Conservation (phyloP, 805 yeast genomes). For the Pichia scutulata region DNA sequence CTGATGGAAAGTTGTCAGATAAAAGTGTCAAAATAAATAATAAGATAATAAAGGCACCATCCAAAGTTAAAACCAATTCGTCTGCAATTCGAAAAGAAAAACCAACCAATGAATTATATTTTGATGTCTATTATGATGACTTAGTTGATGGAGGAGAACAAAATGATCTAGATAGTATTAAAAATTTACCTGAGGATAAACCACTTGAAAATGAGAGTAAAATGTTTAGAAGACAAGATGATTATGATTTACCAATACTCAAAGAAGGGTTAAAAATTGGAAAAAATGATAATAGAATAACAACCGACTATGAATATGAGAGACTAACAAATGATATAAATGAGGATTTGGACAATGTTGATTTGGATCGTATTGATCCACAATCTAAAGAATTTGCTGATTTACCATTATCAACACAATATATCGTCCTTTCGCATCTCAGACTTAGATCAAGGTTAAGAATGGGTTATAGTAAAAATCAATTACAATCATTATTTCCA, state of each 20-base stretch:
- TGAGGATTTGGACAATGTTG: slow-evolving; percentile 59
- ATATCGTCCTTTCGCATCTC: slow-evolving; percentile 77
- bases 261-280: slow-evolving; percentile 38
- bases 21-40: background rate
- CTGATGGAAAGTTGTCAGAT: slow-evolving; percentile 22
- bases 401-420: slow-evolving; percentile 81
- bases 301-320: slow-evolving; percentile 65
- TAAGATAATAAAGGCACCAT: background rate
- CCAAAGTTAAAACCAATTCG: background rate
- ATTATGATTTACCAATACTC: slow-evolving; percentile 75
- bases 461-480: slow-evolving; percentile 93
- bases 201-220: slow-evolving; percentile 15
- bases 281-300: slow-evolving; percentile 60
- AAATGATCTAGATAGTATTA: background rate
- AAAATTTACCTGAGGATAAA: background rate
- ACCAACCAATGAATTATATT: slow-evolving; percentile 21
- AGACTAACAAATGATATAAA: slow-evolving; percentile 50
- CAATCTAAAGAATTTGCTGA: slow-evolving; percentile 66
- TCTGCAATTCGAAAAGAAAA: slow-evolving; percentile 5
- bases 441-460: slow-evolving; percentile 80
- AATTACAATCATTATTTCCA: slow-evolving; percentile 73
- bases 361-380: slow-evolving; percentile 73
- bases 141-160: slow-evolving; percentile 20
- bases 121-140: slow-evolving; percentile 32
- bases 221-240: slow-evolving; percentile 56